phyloP scores from a whole-genome alignment of 768 basidiomycete species.

The Phaeolepiota aurea region DNA sequence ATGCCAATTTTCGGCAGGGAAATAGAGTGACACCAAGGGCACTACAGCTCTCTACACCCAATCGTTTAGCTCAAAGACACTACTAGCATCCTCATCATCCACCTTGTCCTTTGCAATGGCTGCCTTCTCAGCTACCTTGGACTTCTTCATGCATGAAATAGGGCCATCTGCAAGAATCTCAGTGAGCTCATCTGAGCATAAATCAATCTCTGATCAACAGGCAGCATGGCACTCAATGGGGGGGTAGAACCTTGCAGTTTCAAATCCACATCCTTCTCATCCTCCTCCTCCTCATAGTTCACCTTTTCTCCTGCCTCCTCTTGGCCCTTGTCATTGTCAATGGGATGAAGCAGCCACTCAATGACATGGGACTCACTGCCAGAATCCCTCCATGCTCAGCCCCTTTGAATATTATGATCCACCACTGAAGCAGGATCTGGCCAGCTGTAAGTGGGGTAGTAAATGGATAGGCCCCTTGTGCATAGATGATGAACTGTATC shows the following conservation, averaged over 20 bases:
- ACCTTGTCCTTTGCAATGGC: not conserved
- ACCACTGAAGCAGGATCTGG: not conserved
- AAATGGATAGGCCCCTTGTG: not conserved
- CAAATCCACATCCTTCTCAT: conserved; percentile 7
- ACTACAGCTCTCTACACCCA: conserved; percentile 9
- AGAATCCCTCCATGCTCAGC: not conserved
- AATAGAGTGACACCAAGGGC: not conserved
- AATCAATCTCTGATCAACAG: conserved; percentile 8
- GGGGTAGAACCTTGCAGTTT: not conserved
- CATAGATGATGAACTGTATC: not conserved
- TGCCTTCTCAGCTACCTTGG: not conserved
- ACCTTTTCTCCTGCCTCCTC: not conserved
- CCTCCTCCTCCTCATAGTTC: conserved; percentile 13
- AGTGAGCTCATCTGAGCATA: conserved; percentile 6
- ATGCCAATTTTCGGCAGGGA: conserved; percentile 3
- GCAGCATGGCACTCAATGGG: not conserved
- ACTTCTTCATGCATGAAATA: conserved; percentile 1
- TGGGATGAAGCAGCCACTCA: conserved; percentile 10
- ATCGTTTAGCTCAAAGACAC: conserved; percentile 7
- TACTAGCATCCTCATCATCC: conserved; percentile 5
- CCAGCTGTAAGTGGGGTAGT: not conserved
- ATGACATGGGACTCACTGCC: conserved; percentile 2
- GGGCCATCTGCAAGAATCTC: conserved; percentile 10
- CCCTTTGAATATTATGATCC: not conserved
- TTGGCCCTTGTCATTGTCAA: conserved; percentile 12